These are phyloP conservation scores for Solanum ossicruentum DNA, from an alignment of 257 asterid species.

Conservation along the genomic window DNA sequence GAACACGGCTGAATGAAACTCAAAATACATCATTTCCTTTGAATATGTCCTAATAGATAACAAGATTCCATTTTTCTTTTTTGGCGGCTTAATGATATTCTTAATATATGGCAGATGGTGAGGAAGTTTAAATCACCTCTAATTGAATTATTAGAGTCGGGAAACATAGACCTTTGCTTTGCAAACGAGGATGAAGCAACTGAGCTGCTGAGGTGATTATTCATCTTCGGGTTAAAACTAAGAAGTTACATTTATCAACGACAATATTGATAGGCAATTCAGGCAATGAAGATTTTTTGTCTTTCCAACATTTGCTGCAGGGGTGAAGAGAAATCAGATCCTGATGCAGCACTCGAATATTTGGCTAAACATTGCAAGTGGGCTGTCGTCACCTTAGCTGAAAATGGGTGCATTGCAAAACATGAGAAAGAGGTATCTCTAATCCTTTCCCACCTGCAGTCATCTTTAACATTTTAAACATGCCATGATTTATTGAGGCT, in stretches of 20 bases:
- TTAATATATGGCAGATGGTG: constrained; percentile 56
- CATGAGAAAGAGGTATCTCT: constrained; percentile 57
- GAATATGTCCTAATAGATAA: not conserved
- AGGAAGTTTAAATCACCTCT: constrained; percentile 68
- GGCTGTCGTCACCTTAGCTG: constrained; percentile 89
- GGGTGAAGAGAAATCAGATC: constrained; percentile 39
- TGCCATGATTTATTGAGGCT: not conserved
- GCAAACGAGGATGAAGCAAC: constrained; percentile 98
- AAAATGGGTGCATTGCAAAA: constrained; percentile 89
- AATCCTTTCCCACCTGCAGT: not conserved
- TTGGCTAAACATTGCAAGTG: constrained; percentile 68
- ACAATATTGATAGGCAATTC: not conserved
- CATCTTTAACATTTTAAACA: not conserved
- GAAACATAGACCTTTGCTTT: constrained; percentile 85
- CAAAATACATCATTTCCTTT: not conserved
- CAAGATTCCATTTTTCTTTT: not conserved
- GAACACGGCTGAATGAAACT: not conserved
- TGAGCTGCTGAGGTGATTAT: constrained; percentile 59
- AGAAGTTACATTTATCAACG: not conserved
- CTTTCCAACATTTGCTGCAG: constrained; percentile 19
- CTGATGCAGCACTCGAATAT: constrained; percentile 66
- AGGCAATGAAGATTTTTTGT: not conserved
- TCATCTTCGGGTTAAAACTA: not conserved
- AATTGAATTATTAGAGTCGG: constrained; percentile 63
- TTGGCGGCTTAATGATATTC: not conserved